Base-by-base conservation (phyloP, 495 filamentous ascomycete genomes). In the Lepidopterella palustris region DNA sequence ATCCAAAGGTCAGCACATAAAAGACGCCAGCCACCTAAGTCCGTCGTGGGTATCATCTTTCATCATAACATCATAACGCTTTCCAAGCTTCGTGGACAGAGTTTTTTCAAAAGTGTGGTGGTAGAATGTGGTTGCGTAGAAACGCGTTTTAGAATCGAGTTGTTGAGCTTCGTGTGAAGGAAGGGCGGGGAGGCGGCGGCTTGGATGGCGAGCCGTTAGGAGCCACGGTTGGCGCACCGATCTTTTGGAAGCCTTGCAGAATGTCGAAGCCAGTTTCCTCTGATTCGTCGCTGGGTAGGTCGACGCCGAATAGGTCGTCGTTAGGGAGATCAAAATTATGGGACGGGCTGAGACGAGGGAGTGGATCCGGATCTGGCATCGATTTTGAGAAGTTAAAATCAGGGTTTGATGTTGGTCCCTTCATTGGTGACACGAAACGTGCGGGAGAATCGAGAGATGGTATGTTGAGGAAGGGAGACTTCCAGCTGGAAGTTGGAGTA, bases 241-340 rank as follows among this genome's bases (percentile, higher is more conserved):
- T 96, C 72, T 89, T 90, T 71, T 90, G 86, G 66, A 96, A 96
- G 5, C 90, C 90, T 69, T 90, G 87, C 53, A 92, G 79, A 56
- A 97, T 85, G 72, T 96, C 91, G 47, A 95, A 79, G 1, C 85
- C 82, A 0, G 76, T 62, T 6, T 76, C 73, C 49, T 78, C 82
- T 45, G 80, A 78, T 28, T 79, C 82, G 27, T 85, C 82, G 23
- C 73, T 70, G 69, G 65, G 71, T 62, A 82, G 13, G 26, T 87
- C 78, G 58, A 84, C 75, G 45, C 76, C 77, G 65, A 88, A 89
- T 48, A 88, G 71, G 56, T 85, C 82, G 21, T 67, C 64, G 51
- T 84, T 82, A 67, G 24, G 73, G 56, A 70, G 74, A 56, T 84
- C 81, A 49, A 62, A 62, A 10, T 60, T 53, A 78, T 82, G 31